phyloP scores from a whole-genome alignment of 331 rosid genomes.

The Acacia pycnantha region DNA sequence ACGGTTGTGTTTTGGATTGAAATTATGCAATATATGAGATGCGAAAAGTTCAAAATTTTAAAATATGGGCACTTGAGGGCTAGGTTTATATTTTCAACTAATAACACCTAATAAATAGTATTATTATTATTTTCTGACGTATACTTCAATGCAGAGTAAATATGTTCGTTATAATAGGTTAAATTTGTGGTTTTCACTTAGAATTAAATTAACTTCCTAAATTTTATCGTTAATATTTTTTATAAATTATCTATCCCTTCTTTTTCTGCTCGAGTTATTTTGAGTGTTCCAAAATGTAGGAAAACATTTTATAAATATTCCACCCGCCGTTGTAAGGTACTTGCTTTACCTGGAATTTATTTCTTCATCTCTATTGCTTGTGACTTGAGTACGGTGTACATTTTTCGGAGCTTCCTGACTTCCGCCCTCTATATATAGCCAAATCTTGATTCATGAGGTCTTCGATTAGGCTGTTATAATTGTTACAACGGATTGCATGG shows the following conservation, averaged over 20 bases:
- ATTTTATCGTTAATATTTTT: neutral
- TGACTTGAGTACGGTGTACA: neutral
- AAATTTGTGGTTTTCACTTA: neutral
- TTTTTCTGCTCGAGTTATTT: neutral
- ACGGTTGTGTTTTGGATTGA: neutral
- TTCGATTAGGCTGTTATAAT: slow-evolving; percentile 18
- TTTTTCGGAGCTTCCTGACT: neutral
- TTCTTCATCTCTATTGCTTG: slow-evolving; percentile 2
- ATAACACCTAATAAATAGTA: neutral
- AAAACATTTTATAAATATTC: neutral
- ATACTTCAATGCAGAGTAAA: neutral
- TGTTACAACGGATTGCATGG: slow-evolving; percentile 21
- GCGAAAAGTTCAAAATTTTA: neutral
- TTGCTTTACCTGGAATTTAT: slow-evolving; percentile 17
- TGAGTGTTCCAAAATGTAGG: neutral
- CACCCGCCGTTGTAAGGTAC: slow-evolving; percentile 28
- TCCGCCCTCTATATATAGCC: neutral
- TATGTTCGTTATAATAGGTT: neutral
- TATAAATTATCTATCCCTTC: neutral
- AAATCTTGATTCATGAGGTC: neutral
- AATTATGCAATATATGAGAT: neutral
- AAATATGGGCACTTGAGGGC: neutral
- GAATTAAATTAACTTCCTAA: neutral
- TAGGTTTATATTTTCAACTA: neutral
- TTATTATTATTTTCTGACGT: neutral